Evolutionary conservation across 176 grass and related monocot genomes (phyloP).

Genomic region (Eleusine coracana): DNA sequence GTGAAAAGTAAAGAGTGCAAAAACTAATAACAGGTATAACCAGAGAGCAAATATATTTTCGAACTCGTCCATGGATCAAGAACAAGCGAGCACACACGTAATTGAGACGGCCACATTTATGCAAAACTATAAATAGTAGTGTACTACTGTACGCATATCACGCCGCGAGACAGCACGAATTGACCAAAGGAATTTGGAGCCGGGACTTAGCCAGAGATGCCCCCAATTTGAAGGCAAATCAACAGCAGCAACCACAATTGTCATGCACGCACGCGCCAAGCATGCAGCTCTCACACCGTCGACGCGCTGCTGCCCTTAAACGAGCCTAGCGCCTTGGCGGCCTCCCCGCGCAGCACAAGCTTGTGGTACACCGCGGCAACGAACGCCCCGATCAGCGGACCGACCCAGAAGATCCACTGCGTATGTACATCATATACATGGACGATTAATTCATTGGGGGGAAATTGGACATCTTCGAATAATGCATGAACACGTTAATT

Average conservation of each 20-base stretch:
- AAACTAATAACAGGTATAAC: too few relatives aligned
- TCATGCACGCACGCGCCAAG: background rate
- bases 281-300: background rate
- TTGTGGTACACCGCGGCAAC: constrained; percentile 74
- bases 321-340: constrained; percentile 55
- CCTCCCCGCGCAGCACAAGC: constrained; percentile 58
- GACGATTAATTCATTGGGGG: background rate
- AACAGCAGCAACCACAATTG: background rate
- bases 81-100: too few relatives aligned
- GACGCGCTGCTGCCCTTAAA: constrained; percentile 55
- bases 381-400: constrained; percentile 65
- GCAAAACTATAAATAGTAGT: background rate
- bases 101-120: background rate
- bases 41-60: too few relatives aligned
- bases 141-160: too few relatives aligned
- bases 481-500: too few relatives aligned
- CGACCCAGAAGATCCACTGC: constrained; percentile 97
- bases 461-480: too few relatives aligned
- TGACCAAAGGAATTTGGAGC: background rate
- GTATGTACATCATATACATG: background rate
- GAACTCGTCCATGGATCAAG: too few relatives aligned
- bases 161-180: background rate
- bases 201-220: too few relatives aligned
- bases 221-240: background rate
- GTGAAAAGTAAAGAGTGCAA: too few relatives aligned